Evolutionary conservation across 805 yeast genomes (phyloP), one percentile per base, ranked within the genome.

Genomic region (Cyberlindnera veronae): DNA sequence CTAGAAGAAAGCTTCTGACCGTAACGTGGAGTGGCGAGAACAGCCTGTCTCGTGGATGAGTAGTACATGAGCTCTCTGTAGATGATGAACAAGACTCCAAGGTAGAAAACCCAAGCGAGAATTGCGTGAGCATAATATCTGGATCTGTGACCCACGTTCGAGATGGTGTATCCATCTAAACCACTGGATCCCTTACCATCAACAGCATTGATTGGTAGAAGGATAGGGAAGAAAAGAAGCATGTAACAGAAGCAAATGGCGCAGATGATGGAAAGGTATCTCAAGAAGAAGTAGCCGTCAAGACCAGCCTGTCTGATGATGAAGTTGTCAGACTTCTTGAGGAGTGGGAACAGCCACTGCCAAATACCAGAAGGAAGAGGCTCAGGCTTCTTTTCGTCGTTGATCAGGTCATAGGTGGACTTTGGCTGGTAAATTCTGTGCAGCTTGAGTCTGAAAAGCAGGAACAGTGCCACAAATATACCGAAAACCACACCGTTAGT

Each of bases 281-380:
- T 72, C 46, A 89, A 64, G 61, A 90, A 91, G 57, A 93, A 81
- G 66, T 86, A 91, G 5, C 96, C 97, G 59, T 91, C 98, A n/a
- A 91, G 60, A 14, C 97, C 98, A 16, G 93, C 83, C 54, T 91
- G 95, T 49, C 82, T 80, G 44, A 91, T 77, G 40, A 90, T 71
- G 55, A 85, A 85, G 34, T 83, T 67, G 41, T 85, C 89, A 1
- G 87, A 77, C 55, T 84, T 81, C 34, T 72, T 64, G 36, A 85
- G 52, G 21, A 91, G 58, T 6, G 81, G 79, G 8, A 62, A 48
- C 10, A 89, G 42, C 98, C 97, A 90, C 23, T 73, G 67, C 57
- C 80, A 62, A 2, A 82, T 70, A 26, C 89, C 93, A 16, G 61
- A 61, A 2, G 90, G 83, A 32, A 89, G 66, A 1, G 93, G 88